phyloP scores from a whole-genome alignment of 352 stramenopile species.

The Pythium dissotocum region DNA sequence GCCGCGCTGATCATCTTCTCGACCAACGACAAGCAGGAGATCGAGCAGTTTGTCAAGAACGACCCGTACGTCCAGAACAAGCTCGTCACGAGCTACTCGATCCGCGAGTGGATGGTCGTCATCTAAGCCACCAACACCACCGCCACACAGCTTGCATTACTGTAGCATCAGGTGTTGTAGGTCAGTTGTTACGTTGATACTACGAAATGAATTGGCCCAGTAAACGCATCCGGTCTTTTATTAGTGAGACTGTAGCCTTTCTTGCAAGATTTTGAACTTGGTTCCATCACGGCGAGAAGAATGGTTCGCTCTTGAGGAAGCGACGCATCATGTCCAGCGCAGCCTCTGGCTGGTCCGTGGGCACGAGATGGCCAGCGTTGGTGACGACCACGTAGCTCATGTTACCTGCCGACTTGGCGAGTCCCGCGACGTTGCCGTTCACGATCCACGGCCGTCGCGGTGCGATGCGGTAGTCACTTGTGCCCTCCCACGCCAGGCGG shows the following conservation, averaged over 20 bases:
- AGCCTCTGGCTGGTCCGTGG: conserved; percentile 66
- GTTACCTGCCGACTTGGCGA: conserved; percentile 70
- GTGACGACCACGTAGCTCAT: conserved; percentile 85
- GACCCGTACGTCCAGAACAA: conserved; percentile 79
- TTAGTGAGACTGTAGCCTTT: neutral
- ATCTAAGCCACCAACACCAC: conserved; percentile 31
- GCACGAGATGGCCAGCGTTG: conserved; percentile 78
- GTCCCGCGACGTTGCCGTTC: conserved; percentile 55
- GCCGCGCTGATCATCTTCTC: conserved; percentile 66
- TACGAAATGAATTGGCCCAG: neutral
- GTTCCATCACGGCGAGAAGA: conserved; percentile 11
- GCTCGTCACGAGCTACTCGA: conserved; percentile 63
- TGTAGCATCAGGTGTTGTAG: neutral
- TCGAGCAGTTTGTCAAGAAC: conserved; percentile 64
- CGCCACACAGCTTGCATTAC: neutral
- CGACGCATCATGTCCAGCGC: conserved; percentile 82
- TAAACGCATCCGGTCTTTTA: neutral
- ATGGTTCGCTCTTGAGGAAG: conserved; percentile 61
- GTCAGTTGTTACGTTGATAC: no score
- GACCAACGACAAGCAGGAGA: conserved; percentile 47
- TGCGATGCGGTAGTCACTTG: conserved; percentile 61
- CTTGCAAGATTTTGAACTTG: neutral
- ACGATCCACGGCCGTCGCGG: conserved; percentile 61
- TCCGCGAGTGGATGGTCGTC: conserved; percentile 76
- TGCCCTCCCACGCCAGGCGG: conserved; percentile 70